Conservation (phyloP, 306 rosid species). For the Quercus mongolica region DNA sequence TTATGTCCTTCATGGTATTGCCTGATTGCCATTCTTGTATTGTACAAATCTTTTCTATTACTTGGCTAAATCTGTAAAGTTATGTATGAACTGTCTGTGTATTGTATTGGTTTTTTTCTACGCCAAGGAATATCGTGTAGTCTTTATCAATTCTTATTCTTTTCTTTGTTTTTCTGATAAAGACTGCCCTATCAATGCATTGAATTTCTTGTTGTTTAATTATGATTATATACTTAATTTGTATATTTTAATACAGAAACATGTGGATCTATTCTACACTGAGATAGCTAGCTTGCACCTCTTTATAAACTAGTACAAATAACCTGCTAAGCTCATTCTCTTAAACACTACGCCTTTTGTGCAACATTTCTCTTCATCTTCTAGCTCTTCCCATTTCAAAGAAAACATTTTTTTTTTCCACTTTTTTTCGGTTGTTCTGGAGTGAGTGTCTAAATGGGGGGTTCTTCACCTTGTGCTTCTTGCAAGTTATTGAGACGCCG, state of each 20-base stretch:
- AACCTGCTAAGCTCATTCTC: constrained; percentile 25
- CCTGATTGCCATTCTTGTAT: neutral
- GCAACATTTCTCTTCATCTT: neutral
- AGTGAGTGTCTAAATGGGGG: constrained; percentile 38
- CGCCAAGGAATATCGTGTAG: constrained; percentile 23
- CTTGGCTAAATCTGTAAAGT: constrained; percentile 27
- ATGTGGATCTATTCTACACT: constrained; percentile 50
- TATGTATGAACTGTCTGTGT: neutral
- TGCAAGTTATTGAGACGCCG: constrained; percentile 85
- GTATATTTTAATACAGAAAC: constrained; percentile 34
- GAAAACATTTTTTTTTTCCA: neutral
- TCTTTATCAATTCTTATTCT: neutral
- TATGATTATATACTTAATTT: neutral
- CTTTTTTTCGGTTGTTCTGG: neutral
- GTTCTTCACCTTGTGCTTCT: constrained; percentile 78
- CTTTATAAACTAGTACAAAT: constrained; percentile 48
- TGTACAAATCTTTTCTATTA: neutral
- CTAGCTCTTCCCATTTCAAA: neutral
- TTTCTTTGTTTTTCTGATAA: neutral
- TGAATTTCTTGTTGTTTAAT: neutral
- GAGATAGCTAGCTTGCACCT: constrained; percentile 21
- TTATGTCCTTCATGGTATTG: constrained; percentile 8
- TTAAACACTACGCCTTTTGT: constrained; percentile 20
- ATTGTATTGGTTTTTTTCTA: neutral
- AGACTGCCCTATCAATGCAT: neutral